Evolutionary conservation across 2,329 filamentous ascomycete genomes (phyloP).

Genomic region (Aspergillus viridinutans): DNA sequence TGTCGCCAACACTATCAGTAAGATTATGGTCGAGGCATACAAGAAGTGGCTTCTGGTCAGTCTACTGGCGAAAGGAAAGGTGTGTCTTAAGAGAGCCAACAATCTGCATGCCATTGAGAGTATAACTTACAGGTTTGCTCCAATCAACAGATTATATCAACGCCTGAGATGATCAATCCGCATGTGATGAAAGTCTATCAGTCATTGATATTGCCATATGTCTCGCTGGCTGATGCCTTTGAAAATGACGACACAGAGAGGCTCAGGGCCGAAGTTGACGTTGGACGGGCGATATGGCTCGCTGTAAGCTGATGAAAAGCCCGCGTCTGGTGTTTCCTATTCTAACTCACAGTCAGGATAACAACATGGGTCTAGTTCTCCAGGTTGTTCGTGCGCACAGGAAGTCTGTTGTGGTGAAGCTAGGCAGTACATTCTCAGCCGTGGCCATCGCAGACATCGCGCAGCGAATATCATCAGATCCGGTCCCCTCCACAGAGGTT

Average conservation of each 20-base stretch:
- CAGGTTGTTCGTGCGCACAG: slow-evolving; percentile 69
- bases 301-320: slow-evolving; percentile 40
- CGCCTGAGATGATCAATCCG: slow-evolving; percentile 55
- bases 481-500: slow-evolving; percentile 21
- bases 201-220: slow-evolving; percentile 64
- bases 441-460: slow-evolving; percentile 51
- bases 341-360: slow-evolving; percentile 49
- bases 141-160: slow-evolving; percentile 36
- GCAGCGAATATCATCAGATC: slow-evolving; percentile 28
- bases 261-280: slow-evolving; percentile 61
- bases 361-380: slow-evolving; percentile 66
- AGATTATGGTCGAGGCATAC: slow-evolving; percentile 82
- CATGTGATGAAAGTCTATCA: slow-evolving; percentile 55
- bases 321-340: background rate
- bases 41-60: slow-evolving; percentile 84
- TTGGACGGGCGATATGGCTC: slow-evolving; percentile 57
- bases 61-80: slow-evolving; percentile 65
- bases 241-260: slow-evolving; percentile 53
- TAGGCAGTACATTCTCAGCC: slow-evolving; percentile 68
- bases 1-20: slow-evolving; percentile 59
- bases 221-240: slow-evolving; percentile 66
- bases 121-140: slow-evolving; percentile 3
- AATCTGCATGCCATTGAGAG: background rate
- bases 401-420: slow-evolving; percentile 67
- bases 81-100: slow-evolving; percentile 19